phyloP scores from a whole-genome alignment of 106 monocot genomes.

The Platanthera guangdongensis region DNA sequence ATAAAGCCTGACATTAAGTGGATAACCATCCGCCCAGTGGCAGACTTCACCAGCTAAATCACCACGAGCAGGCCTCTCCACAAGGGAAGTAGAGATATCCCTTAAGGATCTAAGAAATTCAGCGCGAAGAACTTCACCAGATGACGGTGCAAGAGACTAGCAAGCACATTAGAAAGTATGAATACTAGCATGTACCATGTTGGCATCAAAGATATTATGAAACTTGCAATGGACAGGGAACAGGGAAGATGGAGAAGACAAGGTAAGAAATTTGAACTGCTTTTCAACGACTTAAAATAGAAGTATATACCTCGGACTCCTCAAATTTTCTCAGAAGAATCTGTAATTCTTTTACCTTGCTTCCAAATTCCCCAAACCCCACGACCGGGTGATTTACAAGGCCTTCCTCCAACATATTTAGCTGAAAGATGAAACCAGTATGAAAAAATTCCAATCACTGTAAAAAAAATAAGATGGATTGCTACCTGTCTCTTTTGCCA shows the following conservation, averaged over 20 bases:
- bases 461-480: not conserved
- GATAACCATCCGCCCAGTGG: constrained; percentile 98
- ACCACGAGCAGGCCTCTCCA: constrained; percentile 90
- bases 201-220: not conserved
- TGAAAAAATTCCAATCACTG: not conserved
- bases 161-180: constrained; percentile 16
- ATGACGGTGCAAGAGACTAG: constrained; percentile 63
- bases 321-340: constrained; percentile 80
- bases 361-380: constrained; percentile 79
- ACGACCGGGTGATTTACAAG: constrained; percentile 82
- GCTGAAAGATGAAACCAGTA: constrained; percentile 24
- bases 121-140: constrained; percentile 73
- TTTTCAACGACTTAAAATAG: not conserved
- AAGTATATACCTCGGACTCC: constrained; percentile 68
- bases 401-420: constrained; percentile 95
- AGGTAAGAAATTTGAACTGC: not conserved
- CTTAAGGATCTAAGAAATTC: constrained; percentile 73
- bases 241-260: not conserved
- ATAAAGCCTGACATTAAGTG: constrained; percentile 80
- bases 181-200: not conserved
- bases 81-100: constrained; percentile 61
- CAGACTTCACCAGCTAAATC: constrained; percentile 90
- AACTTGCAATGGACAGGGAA: not conserved
- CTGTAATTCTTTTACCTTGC: constrained; percentile 70
- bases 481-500: constrained; percentile 98